A percentile compares a stretch with the other conserved stretches of the same genome.
phyloP scores from a whole-genome alignment of 2,329 filamentous ascomycete species.

The Seiridium unicorne region DNA sequence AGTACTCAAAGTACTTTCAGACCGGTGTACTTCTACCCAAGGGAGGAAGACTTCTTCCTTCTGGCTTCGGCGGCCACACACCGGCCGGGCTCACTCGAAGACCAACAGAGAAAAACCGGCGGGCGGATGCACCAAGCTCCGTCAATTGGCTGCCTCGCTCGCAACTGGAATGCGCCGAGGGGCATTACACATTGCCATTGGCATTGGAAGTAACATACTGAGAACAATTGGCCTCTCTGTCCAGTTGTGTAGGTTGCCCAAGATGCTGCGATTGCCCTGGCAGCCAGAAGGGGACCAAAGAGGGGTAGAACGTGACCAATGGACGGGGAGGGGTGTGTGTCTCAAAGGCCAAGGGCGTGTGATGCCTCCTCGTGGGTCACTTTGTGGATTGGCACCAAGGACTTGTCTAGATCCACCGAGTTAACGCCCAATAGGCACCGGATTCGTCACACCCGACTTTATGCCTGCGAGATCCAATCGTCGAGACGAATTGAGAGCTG shows the following conservation, averaged over 20 bases:
- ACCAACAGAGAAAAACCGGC: neutral
- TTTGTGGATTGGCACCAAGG: slow-evolving; percentile 12
- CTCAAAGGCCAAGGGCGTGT: slow-evolving; percentile 6
- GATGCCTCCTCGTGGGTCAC: slow-evolving; percentile 9
- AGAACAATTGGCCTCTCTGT: no score
- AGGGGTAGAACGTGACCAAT: slow-evolving; percentile 6
- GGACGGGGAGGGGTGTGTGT: neutral
- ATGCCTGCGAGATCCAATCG: slow-evolving; percentile 21
- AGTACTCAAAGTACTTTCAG: slow-evolving; percentile 4
- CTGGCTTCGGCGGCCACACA: neutral
- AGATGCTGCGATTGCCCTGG: neutral
- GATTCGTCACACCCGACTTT: slow-evolving; percentile 21
- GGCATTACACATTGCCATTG: no score
- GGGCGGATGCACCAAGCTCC: neutral
- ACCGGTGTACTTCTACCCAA: neutral
- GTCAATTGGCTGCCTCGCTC: neutral
- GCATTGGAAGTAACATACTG: no score
- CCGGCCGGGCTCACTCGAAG: no score
- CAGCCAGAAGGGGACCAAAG: neutral
- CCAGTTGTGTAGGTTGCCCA: no score
- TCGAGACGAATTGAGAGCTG: slow-evolving; percentile 20
- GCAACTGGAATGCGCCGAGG: neutral
- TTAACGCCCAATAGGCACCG: slow-evolving; percentile 25
- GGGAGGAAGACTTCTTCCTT: neutral
- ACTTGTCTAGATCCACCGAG: slow-evolving; percentile 7